Percentiles rank a stretch among this genome's conserved stretches.
These are phyloP conservation scores for Berberis vulgaris DNA, from an alignment of 164 flowering plant genomes.

Conservation along the genomic window DNA sequence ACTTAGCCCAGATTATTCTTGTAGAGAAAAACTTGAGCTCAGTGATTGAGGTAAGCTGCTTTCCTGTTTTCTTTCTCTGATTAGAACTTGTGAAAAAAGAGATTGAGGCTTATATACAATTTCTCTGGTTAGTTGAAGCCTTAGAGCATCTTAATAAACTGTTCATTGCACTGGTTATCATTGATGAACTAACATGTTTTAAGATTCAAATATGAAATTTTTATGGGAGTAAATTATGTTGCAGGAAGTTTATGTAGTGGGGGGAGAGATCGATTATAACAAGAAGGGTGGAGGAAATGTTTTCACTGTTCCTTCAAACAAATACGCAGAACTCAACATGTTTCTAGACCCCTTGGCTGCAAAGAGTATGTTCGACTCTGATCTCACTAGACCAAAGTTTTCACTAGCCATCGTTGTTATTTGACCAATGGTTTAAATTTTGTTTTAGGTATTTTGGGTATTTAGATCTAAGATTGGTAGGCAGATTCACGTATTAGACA, in stretches of 20 bases:
- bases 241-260: constrained; percentile 75
- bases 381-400: constrained; percentile 3
- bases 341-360: constrained; percentile 91
- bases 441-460: too few species aligned
- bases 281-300: constrained; percentile 53
- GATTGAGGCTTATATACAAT: too few species aligned
- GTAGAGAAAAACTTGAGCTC: constrained; percentile 30
- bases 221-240: background rate
- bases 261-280: constrained; percentile 48
- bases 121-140: too few species aligned
- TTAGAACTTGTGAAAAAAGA: background rate
- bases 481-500: too few species aligned
- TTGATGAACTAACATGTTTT: background rate
- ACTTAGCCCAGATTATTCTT: constrained; percentile 48
- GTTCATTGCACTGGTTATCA: background rate
- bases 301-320: constrained; percentile 54
- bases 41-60: constrained; percentile 42
- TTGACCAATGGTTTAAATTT: too few species aligned
- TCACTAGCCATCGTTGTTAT: too few species aligned
- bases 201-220: too few species aligned
- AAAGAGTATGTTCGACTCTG: constrained; percentile 53
- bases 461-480: too few species aligned
- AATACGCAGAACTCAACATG: constrained; percentile 81
- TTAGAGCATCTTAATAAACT: too few species aligned
- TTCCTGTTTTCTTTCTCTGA: background rate